phyloP scores from a whole-genome alignment of 2,329 filamentous ascomycete genomes.

The Hansfordia pulvinata region DNA sequence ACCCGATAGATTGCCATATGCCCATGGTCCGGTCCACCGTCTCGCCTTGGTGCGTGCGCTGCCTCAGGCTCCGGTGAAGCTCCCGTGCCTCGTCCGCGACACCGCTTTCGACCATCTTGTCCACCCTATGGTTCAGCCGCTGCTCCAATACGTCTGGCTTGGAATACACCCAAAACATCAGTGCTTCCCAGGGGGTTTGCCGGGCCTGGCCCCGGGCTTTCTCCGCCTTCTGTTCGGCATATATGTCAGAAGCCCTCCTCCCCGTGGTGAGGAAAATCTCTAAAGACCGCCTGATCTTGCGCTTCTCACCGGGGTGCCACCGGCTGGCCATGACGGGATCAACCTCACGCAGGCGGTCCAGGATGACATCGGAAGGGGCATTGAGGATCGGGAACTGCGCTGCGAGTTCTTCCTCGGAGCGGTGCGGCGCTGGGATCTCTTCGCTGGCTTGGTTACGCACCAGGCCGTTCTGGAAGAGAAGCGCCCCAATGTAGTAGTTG shows the following conservation, averaged over 20 bases:
- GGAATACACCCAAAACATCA: slow-evolving; percentile 83
- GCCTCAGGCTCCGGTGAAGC: slow-evolving; percentile 25
- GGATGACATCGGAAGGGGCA: slow-evolving; percentile 55
- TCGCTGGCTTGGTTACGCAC: slow-evolving; percentile 22
- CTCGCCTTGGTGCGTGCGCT: slow-evolving; percentile 26
- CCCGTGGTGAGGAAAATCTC: slow-evolving; percentile 84
- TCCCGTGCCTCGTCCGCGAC: slow-evolving; percentile 34
- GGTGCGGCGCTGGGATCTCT: slow-evolving; percentile 21
- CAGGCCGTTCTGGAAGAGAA: slow-evolving; percentile 67
- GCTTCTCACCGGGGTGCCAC: slow-evolving; percentile 88
- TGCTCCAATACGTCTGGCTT: slow-evolving; percentile 51
- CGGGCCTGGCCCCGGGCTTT: slow-evolving; percentile 12
- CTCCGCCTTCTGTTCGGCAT: slow-evolving; percentile 55
- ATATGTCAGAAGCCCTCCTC: slow-evolving; percentile 70
- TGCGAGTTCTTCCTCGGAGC: slow-evolving; percentile 18
- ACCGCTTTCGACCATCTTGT: slow-evolving; percentile 60
- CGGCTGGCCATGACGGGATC: slow-evolving; percentile 80
- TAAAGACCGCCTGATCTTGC: slow-evolving; percentile 80
- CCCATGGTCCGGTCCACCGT: slow-evolving; percentile 61
- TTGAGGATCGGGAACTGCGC: slow-evolving; percentile 57
- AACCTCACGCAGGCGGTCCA: slow-evolving; percentile 60
- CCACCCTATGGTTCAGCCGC: slow-evolving; percentile 64
- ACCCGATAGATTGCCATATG: slow-evolving; percentile 95
- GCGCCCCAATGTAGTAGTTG: slow-evolving; percentile 84
- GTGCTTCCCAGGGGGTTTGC: slow-evolving; percentile 32